Evolutionary conservation across 306 rosid species (phyloP).

Genomic region (Citrullus mucosospermus): DNA sequence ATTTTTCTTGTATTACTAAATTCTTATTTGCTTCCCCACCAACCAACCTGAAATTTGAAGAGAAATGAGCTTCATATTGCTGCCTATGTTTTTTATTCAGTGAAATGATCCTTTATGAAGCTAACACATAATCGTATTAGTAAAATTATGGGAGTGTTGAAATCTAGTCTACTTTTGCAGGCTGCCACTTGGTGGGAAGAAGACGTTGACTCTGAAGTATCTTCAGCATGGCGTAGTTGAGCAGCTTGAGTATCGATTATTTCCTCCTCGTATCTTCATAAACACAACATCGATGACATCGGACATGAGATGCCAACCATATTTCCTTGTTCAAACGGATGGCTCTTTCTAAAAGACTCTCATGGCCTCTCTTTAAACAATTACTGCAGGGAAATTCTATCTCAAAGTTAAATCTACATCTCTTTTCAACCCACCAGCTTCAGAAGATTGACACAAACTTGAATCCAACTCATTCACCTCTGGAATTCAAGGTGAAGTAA

Average conservation of each 20-base stretch:
- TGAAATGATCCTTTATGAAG: neutral
- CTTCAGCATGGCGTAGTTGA: constrained; percentile 88
- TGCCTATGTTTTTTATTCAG: neutral
- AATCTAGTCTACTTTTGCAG: constrained; percentile 24
- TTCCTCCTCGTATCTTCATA: constrained; percentile 61
- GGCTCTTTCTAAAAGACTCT: constrained; percentile 35
- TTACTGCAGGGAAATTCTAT: constrained; percentile 26
- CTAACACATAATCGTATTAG: neutral
- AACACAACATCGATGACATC: constrained; percentile 52
- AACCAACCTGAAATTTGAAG: neutral
- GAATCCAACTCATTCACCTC: neutral
- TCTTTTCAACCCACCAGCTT: constrained; percentile 38
- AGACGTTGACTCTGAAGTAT: constrained; percentile 57
- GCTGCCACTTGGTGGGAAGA: constrained; percentile 96
- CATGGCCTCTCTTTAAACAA: constrained; percentile 26
- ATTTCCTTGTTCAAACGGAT: constrained; percentile 53
- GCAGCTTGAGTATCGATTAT: constrained; percentile 60
- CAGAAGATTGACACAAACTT: constrained; percentile 19
- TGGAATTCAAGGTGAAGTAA: neutral
- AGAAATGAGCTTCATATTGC: neutral
- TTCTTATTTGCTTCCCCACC: neutral
- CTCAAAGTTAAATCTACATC: constrained; percentile 19
- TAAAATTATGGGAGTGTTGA: neutral
- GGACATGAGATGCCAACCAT: constrained; percentile 47
- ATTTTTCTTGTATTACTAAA: neutral